Base-by-base conservation (phyloP, 306 rosid genomes). In the Glycine tomentella region DNA sequence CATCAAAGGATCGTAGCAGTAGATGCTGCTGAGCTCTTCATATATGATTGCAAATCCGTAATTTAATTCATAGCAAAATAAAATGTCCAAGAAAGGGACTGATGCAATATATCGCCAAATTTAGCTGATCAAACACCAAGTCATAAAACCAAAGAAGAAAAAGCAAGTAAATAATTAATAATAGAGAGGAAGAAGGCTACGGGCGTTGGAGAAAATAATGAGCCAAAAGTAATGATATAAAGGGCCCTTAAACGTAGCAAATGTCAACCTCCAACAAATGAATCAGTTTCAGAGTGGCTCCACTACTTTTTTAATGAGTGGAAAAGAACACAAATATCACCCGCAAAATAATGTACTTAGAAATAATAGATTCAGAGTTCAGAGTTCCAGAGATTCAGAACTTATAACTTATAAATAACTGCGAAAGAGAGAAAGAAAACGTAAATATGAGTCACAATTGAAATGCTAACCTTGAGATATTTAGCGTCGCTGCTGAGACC, bases 261-360 rank as follows among this genome's bases (percentile, higher is more conserved):
- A 57, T 69, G 83, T 79, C 77, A 79, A 79, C 77, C 70, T 49
- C 77, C 77, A 79, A 56, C 57, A 56, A 5, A 57, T 45, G 40
- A 58, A 79, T n/a, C n/a, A n/a, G n/a, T n/a, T n/a, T n/a, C n/a
- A n/a, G n/a, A n/a, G n/a, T n/a, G n/a, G n/a, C n/a, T n/a, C n/a
- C n/a, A n/a, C n/a, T n/a, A n/a, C n/a, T n/a, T n/a, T n/a, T n/a
- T n/a, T n/a, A n/a, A n/a, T n/a, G n/a, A n/a, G n/a, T n/a, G n/a
- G n/a, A n/a, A n/a, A n/a, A n/a, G n/a, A n/a, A n/a, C n/a, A n/a
- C n/a, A n/a, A n/a, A n/a, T n/a, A n/a, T n/a, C n/a, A n/a, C n/a
- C n/a, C n/a, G n/a, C n/a, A n/a, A n/a, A n/a, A n/a, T n/a, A n/a
- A n/a, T n/a, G n/a, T n/a, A n/a, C n/a, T n/a, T n/a, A n/a, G n/a